Evolutionary conservation across 1,284 basidiomycete species (phyloP).

Genomic region (Marasmius oreades): DNA sequence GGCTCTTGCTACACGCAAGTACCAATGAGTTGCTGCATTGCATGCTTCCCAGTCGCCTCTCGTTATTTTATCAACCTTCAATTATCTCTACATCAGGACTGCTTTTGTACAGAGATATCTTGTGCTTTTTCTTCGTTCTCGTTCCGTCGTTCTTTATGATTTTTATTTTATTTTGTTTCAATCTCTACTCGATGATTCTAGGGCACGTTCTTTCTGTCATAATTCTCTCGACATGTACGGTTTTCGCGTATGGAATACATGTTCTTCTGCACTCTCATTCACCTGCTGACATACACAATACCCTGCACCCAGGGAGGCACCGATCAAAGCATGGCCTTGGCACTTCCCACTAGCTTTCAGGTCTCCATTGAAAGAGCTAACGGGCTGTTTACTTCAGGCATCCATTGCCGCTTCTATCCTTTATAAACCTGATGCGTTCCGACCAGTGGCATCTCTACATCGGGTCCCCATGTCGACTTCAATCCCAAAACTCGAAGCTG

Average conservation of each 20-base stretch:
- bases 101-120: constrained; percentile 12
- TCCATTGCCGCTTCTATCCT: neutral
- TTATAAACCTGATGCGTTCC: neutral
- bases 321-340: neutral
- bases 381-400: neutral
- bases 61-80: constrained; percentile 10
- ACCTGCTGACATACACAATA: no score
- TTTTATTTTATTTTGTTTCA: constrained; percentile 6
- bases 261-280: neutral
- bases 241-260: constrained; percentile 13
- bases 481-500: constrained; percentile 36
- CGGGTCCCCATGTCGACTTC: constrained; percentile 8
- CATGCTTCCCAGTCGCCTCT: neutral
- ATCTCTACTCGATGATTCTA: constrained; percentile 3
- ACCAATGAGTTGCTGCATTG: constrained; percentile 36
- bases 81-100: constrained; percentile 8
- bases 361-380: neutral
- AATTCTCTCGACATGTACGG: constrained; percentile 14
- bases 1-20: constrained; percentile 75
- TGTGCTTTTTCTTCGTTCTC: constrained; percentile 5
- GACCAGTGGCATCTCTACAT: neutral
- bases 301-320: no score
- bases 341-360: neutral
- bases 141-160: neutral
- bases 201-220: constrained; percentile 8